Evolutionary conservation across 2,329 filamentous ascomycete genomes (phyloP).

Genomic region (Paecilomyces fulvus): DNA sequence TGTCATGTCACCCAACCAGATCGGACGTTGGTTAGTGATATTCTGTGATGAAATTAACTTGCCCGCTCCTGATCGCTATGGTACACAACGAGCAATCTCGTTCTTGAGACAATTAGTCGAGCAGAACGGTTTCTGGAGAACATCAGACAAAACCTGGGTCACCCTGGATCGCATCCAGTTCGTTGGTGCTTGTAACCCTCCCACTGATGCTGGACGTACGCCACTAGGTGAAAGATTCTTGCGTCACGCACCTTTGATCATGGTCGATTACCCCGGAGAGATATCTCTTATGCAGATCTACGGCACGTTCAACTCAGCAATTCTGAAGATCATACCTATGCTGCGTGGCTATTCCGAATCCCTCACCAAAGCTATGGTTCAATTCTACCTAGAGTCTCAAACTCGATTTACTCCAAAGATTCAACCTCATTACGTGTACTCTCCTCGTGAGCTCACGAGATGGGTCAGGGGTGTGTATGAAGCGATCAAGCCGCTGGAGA

Average conservation of each 20-base stretch:
- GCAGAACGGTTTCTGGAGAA: conserved; percentile 98
- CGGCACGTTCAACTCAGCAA: conserved; percentile 91
- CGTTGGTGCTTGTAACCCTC: conserved; percentile 96
- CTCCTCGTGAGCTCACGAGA: conserved; percentile 91
- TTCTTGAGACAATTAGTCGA: conserved; percentile 97
- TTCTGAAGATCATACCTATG: conserved; percentile 92
- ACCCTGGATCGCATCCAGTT: conserved; percentile 97
- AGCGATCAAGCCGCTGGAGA: conserved; percentile 86
- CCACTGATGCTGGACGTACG: conserved; percentile 92
- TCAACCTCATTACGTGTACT: conserved; percentile 98
- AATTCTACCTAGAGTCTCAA: conserved; percentile 91
- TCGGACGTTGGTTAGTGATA: conserved; percentile 93
- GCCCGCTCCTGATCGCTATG: conserved; percentile 94
- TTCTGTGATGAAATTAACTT: conserved; percentile 99
- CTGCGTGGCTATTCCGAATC: conserved; percentile 92
- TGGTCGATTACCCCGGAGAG: conserved; percentile 99
- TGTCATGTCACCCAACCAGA: conserved; percentile 89
- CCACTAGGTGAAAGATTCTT: conserved; percentile 89
- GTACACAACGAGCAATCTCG: conserved; percentile 92
- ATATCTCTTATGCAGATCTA: conserved; percentile 94
- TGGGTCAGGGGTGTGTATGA: conserved; percentile 98
- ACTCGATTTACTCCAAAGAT: conserved; percentile 91
- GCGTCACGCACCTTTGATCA: conserved; percentile 93
- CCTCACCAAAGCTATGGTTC: conserved; percentile 95
- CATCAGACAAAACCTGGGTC: conserved; percentile 95